Percentiles rank a stretch among this genome's conserved stretches.
Conservation (phyloP, 2,329 filamentous ascomycete species). For the Diaporthe amygdali region DNA sequence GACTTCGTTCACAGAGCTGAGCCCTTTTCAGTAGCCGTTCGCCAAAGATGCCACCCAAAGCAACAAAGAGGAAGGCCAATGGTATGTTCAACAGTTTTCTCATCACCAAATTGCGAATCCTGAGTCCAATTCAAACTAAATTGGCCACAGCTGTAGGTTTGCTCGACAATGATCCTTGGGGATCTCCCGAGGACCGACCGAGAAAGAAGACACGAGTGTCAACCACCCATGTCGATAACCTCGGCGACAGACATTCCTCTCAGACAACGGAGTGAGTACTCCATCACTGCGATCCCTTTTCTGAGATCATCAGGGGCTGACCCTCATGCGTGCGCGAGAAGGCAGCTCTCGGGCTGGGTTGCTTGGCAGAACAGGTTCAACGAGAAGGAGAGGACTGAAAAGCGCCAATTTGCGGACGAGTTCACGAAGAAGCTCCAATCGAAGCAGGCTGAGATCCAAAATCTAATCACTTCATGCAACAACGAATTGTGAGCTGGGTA, state of each 20-base stretch:
- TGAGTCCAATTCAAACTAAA: neutral
- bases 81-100: neutral
- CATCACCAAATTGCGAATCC: too few relatives aligned
- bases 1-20: neutral
- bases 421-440: constrained; percentile 20
- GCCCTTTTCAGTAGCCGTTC: neutral
- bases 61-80: constrained; percentile 18
- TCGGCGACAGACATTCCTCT: neutral
- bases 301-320: neutral
- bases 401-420: constrained; percentile 28
- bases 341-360: constrained; percentile 16
- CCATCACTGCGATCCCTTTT: too few relatives aligned
- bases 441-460: constrained; percentile 27
- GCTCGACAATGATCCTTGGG: constrained; percentile 10
- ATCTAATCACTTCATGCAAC: constrained; percentile 31
- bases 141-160: neutral
- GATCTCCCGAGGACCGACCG: neutral
- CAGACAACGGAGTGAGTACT: neutral
- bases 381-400: constrained; percentile 29
- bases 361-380: constrained; percentile 26
- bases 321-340: neutral
- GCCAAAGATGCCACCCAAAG: constrained; percentile 17
- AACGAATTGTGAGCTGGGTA: constrained; percentile 34
- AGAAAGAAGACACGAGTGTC: constrained; percentile 8
- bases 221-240: neutral